Percentiles rank a stretch among this genome's conserved stretches.
Evolutionary conservation across 2,329 filamentous ascomycete genomes (phyloP).

Genomic region (Xylaria polymorpha): DNA sequence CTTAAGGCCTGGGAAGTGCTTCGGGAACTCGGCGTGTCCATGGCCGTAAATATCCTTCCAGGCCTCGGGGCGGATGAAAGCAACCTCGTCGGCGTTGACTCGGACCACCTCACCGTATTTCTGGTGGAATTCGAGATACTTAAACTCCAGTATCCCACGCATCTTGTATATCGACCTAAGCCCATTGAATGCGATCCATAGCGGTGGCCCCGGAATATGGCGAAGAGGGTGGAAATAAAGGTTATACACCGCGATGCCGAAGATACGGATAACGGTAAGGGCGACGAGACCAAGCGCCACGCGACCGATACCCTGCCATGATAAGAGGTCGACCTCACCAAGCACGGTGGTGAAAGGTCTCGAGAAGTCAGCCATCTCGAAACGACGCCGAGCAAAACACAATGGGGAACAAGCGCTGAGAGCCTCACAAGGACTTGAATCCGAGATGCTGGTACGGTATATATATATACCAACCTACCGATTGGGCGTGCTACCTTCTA

Average conservation of each 20-base stretch:
- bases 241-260: conserved; percentile 41
- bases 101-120: conserved; percentile 53
- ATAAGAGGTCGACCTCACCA: conserved; percentile 28
- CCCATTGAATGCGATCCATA: conserved; percentile 45
- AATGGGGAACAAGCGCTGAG: conserved; percentile 8
- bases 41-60: conserved; percentile 57
- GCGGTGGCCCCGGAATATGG: conserved; percentile 44
- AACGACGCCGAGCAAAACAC: not conserved
- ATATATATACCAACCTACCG: conserved; percentile 18
- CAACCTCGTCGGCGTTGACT: conserved; percentile 53
- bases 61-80: conserved; percentile 52
- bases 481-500: not conserved
- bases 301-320: conserved; percentile 30
- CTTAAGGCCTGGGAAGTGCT: conserved; percentile 43
- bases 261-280: conserved; percentile 34
- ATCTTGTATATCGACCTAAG: conserved; percentile 36
- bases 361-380: conserved; percentile 31
- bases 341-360: conserved; percentile 25
- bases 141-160: conserved; percentile 31
- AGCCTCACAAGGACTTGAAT: conserved; percentile 12
- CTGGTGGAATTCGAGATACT: conserved; percentile 41
- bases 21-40: conserved; percentile 46
- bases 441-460: not conserved
- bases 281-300: conserved; percentile 16
- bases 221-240: conserved; percentile 49